Conservation (phyloP, 305 asterid species). For the Nicotiana rustica region DNA sequence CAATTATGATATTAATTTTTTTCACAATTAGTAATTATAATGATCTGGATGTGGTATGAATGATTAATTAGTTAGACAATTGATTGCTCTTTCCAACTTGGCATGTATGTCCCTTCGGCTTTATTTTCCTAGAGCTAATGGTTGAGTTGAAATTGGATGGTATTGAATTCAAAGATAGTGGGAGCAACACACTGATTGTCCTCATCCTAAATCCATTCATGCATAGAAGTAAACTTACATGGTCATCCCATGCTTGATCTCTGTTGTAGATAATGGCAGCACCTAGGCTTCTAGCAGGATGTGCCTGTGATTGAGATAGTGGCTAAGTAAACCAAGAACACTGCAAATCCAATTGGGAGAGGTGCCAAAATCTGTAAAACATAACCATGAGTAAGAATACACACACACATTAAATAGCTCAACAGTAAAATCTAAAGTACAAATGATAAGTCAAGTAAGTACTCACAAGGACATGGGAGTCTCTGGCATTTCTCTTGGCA, state of each 20-base stretch:
- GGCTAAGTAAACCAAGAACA: slow-evolving; percentile 80
- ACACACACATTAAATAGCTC: neutral
- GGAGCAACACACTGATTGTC: neutral
- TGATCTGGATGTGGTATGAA: neutral
- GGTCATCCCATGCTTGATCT: slow-evolving; percentile 75
- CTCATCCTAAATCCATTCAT: neutral
- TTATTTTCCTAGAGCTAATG: neutral
- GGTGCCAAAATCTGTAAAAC: slow-evolving; percentile 71
- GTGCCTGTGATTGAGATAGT: slow-evolving; percentile 79
- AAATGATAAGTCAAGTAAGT: slow-evolving; percentile 14
- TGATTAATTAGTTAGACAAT: too few species aligned
- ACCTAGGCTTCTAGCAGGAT: slow-evolving; percentile 78
- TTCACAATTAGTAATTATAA: neutral
- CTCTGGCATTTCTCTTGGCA: slow-evolving; percentile 86
- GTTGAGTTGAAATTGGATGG: neutral
- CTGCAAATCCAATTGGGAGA: slow-evolving; percentile 78
- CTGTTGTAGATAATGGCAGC: slow-evolving; percentile 74
- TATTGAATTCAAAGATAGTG: too few species aligned
- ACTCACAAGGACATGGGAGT: slow-evolving; percentile 80
- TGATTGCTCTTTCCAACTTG: too few species aligned
- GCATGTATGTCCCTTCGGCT: too few species aligned
- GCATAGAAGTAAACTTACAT: slow-evolving; percentile 48
- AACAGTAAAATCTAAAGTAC: neutral
- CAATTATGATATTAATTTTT: too few species aligned
- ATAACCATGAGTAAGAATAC: slow-evolving; percentile 4